Conservation (phyloP, 805 yeast genomes). For the Myxozyma kluyveri region DNA sequence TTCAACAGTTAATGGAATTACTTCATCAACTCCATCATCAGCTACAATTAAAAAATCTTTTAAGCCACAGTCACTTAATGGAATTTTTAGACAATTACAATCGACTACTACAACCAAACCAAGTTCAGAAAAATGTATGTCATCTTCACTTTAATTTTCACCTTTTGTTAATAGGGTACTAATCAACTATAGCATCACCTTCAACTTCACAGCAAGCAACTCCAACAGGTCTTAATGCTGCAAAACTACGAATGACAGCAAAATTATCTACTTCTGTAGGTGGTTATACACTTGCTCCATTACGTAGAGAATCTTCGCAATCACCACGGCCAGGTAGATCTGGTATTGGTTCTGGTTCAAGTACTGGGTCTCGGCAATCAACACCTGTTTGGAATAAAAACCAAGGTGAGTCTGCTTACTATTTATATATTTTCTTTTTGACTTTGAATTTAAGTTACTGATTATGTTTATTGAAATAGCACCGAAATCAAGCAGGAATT, state of each 20-base stretch:
- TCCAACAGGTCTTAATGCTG: slow-evolving; percentile 5
- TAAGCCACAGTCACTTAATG: slow-evolving; percentile 41
- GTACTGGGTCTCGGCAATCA: slow-evolving; percentile 5
- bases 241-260: slow-evolving; percentile 20
- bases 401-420: neutral
- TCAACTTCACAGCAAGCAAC: slow-evolving; percentile 7
- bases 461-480: no score
- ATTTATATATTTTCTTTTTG: neutral
- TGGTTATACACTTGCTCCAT: slow-evolving; percentile 25
- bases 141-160: neutral
- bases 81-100: slow-evolving; percentile 34
- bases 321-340: slow-evolving; percentile 28
- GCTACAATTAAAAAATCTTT: slow-evolving; percentile 34
- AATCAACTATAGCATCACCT: slow-evolving; percentile 7
- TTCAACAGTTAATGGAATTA: neutral
- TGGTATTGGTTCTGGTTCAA: slow-evolving; percentile 6
- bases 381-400: slow-evolving; percentile 18
- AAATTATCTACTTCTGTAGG: slow-evolving; percentile 19
- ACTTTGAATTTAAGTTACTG: no score
- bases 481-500: slow-evolving; percentile 15
- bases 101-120: slow-evolving; percentile 10
- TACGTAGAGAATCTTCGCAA: slow-evolving; percentile 23
- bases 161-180: neutral
- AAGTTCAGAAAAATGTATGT: slow-evolving; percentile 16
- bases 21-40: neutral